Percentiles rank a stretch among this genome's conserved stretches.
Evolutionary conservation across 139 green algal genomes (phyloP).

Genomic region (Chlamydomonas sphaeroides): DNA sequence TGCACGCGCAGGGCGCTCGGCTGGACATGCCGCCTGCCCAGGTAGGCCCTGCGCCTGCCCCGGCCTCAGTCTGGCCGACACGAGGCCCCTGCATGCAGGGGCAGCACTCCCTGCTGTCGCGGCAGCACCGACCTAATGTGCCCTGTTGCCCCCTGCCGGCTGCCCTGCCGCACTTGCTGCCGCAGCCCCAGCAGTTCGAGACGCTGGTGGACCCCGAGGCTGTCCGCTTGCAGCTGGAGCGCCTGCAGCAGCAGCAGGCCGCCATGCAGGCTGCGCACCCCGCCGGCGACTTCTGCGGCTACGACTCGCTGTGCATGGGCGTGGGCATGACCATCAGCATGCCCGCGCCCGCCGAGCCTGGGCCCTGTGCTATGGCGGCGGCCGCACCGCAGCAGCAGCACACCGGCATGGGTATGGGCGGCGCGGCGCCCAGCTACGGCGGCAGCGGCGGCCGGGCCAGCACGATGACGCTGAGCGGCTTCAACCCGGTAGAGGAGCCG

Average conservation of each 20-base stretch:
- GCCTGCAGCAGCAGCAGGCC: constrained; percentile 7
- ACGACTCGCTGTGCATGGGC: constrained; percentile 36
- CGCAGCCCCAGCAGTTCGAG: constrained; percentile 6
- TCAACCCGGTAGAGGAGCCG: constrained; percentile 79
- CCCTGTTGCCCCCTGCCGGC: too few species aligned
- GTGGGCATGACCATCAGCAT: constrained; percentile 38
- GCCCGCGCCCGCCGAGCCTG: too few species aligned
- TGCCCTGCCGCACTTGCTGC: too few species aligned
- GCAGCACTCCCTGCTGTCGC: too few species aligned
- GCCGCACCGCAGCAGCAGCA: too few species aligned
- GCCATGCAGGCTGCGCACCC: neutral
- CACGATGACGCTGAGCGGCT: constrained; percentile 56
- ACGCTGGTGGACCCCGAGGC: constrained; percentile 11
- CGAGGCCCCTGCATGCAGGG: too few species aligned
- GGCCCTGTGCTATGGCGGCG: too few species aligned
- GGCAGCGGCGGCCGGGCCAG: neutral
- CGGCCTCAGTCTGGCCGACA: too few species aligned
- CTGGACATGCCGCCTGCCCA: neutral
- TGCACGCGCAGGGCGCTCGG: neutral
- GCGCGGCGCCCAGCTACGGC: neutral
- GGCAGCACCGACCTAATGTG: too few species aligned
- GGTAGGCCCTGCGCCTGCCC: too few species aligned
- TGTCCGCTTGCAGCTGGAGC: constrained; percentile 5
- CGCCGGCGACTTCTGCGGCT: too few species aligned
- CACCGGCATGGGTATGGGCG: neutral